Evolutionary conservation across 495 filamentous ascomycete species (phyloP).

Genomic region (Penicillium daleae): DNA sequence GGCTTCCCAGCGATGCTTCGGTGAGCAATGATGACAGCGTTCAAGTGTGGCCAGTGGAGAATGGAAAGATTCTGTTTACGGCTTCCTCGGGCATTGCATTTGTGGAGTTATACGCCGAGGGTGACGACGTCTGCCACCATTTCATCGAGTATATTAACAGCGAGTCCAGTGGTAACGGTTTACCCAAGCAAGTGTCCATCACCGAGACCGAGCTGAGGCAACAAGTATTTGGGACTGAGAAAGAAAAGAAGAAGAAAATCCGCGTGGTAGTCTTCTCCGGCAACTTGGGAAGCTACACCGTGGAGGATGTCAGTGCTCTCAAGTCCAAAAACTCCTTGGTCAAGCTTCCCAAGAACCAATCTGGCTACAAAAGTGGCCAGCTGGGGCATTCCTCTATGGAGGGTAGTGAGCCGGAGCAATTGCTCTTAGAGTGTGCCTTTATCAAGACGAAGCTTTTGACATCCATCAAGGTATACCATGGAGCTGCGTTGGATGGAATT

Average conservation of each 20-base stretch:
- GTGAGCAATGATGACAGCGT: slow-evolving; percentile 73
- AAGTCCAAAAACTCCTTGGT: slow-evolving; percentile 71
- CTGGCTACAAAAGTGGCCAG: slow-evolving; percentile 75
- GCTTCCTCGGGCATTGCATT: slow-evolving; percentile 80
- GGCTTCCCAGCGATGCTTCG: slow-evolving; percentile 74
- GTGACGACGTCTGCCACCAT: slow-evolving; percentile 71
- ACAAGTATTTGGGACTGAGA: slow-evolving; percentile 63
- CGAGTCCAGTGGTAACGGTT: slow-evolving; percentile 59
- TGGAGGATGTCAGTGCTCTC: slow-evolving; percentile 71
- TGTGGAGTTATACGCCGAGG: slow-evolving; percentile 77
- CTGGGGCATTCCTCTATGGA: slow-evolving; percentile 75
- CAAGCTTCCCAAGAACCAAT: slow-evolving; percentile 73
- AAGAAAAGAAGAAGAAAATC: slow-evolving; percentile 70
- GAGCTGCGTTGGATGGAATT: slow-evolving; percentile 76
- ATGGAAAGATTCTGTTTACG: slow-evolving; percentile 76
- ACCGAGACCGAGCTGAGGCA: slow-evolving; percentile 75
- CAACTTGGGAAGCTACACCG: slow-evolving; percentile 68
- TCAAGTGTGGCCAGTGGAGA: slow-evolving; percentile 86
- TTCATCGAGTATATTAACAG: slow-evolving; percentile 77
- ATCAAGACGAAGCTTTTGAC: slow-evolving; percentile 74
- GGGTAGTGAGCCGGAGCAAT: slow-evolving; percentile 70
- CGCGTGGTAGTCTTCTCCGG: slow-evolving; percentile 74
- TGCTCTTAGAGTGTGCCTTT: slow-evolving; percentile 72
- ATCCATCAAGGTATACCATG: slow-evolving; percentile 77
- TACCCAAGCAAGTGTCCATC: slow-evolving; percentile 71